These are phyloP conservation scores for Aspergillus sp. DNA, from an alignment of 2,329 filamentous ascomycete species.

Conservation along the genomic window DNA sequence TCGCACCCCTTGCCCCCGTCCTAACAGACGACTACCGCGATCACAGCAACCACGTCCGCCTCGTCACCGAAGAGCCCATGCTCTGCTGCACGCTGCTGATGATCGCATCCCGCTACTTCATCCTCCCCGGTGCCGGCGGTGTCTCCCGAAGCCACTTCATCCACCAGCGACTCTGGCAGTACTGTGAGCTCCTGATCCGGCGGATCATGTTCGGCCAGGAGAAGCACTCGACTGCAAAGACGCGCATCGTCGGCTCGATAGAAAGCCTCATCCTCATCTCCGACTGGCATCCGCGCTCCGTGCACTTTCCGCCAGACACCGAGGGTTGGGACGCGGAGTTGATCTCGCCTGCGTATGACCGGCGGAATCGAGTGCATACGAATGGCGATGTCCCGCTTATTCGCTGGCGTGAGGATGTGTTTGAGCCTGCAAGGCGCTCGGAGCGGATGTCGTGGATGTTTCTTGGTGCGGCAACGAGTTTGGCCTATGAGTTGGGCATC, in stretches of 20 bases:
- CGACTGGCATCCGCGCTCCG: background rate
- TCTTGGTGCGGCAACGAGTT: background rate
- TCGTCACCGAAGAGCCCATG: background rate
- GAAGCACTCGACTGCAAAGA: background rate
- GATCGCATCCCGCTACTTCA: background rate
- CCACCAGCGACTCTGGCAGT: background rate
- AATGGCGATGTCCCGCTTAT: background rate
- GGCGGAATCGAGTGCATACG: background rate
- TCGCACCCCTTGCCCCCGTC: background rate
- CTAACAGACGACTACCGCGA: background rate
- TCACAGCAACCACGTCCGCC: background rate
- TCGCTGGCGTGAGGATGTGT: background rate
- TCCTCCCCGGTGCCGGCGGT: background rate
- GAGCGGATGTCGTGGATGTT: background rate
- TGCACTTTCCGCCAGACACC: background rate
- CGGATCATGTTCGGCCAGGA: background rate
- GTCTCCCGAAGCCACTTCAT: background rate
- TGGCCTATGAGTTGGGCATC: background rate
- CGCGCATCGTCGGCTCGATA: background rate
- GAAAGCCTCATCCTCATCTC: background rate
- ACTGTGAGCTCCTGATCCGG: background rate
- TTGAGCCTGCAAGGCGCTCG: background rate
- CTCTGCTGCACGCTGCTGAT: background rate
- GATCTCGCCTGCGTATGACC: background rate
- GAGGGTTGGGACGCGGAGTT: background rate